Percentiles rank a stretch among this genome's conserved stretches.
Conservation (phyloP, 2,329 filamentous ascomycete genomes). For the Fusarium guadeloupense region DNA sequence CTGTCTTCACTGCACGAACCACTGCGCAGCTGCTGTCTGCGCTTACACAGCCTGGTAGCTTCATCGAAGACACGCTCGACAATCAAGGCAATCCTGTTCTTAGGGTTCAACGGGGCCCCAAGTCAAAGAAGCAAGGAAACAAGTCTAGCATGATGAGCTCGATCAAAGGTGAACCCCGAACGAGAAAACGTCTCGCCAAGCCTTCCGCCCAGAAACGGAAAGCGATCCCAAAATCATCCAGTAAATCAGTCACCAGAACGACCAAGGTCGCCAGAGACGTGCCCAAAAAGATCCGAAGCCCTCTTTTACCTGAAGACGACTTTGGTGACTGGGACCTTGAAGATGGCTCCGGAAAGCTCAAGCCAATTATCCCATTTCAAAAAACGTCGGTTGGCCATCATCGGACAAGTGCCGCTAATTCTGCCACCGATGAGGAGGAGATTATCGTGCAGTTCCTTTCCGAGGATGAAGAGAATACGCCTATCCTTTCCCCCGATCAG, state of each 20-base stretch:
- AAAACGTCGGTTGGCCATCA: slow-evolving; percentile 10
- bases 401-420: slow-evolving; percentile 1
- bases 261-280: slow-evolving; percentile 9
- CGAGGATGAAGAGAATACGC: slow-evolving; percentile 42
- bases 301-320: slow-evolving; percentile 22
- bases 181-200: slow-evolving; percentile 9
- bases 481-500: slow-evolving; percentile 39
- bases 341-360: slow-evolving; percentile 8
- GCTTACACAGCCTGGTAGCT: slow-evolving; percentile 76
- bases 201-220: slow-evolving; percentile 21
- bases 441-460: slow-evolving; percentile 33
- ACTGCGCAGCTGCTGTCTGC: slow-evolving; percentile 93
- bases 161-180: slow-evolving; percentile 16
- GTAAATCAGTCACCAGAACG: slow-evolving; percentile 15
- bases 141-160: slow-evolving; percentile 17
- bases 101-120: slow-evolving; percentile 62
- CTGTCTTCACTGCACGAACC: slow-evolving; percentile 93
- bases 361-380: slow-evolving; percentile 4
- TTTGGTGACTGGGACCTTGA: slow-evolving; percentile 17
- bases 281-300: slow-evolving; percentile 26
- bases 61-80: slow-evolving; percentile 67
- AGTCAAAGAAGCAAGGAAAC: slow-evolving; percentile 33
- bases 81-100: slow-evolving; percentile 67
- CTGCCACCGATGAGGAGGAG: slow-evolving; percentile 21
- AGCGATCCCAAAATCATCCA: slow-evolving; percentile 4